A percentile compares a stretch with the other conserved stretches of the same genome.
phyloP scores from a whole-genome alignment of 2,329 filamentous ascomycete genomes.

The Hawksworthiomyces lignivorus region DNA sequence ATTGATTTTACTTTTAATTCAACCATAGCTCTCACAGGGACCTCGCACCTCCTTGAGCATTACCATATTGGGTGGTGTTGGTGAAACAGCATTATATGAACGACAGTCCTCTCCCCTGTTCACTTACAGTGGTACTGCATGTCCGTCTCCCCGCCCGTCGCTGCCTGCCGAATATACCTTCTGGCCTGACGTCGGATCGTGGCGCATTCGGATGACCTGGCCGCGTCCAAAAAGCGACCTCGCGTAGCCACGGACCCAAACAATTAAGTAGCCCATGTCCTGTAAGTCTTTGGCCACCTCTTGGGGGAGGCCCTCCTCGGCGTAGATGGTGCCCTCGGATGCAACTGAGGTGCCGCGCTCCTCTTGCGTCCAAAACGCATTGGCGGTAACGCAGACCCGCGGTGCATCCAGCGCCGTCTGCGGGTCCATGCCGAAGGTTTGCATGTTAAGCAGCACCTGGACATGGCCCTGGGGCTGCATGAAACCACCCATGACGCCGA shows the following conservation, averaged over 20 bases:
- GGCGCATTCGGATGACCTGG: conserved; percentile 69
- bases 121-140: conserved; percentile 12
- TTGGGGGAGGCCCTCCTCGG: conserved; percentile 71
- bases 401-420: conserved; percentile 85
- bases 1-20: no score
- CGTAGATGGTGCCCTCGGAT: conserved; percentile 57
- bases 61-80: no score
- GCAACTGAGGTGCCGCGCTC: conserved; percentile 39
- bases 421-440: conserved; percentile 70
- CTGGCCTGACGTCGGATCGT: conserved; percentile 57
- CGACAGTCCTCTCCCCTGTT: no score
- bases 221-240: conserved; percentile 73
- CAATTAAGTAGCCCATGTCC: conserved; percentile 62
- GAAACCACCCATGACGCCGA: conserved; percentile 90
- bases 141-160: conserved; percentile 75
- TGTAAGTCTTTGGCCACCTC: conserved; percentile 57
- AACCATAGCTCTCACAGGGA: no score
- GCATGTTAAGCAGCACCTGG: conserved; percentile 82
- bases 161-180: conserved; percentile 80
- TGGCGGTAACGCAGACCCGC: conserved; percentile 72
- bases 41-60: no score
- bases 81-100: no score
- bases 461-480: conserved; percentile 97
- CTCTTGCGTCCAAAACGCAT: conserved; percentile 27
- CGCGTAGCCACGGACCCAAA: conserved; percentile 54